These are phyloP conservation scores for Penicillium sp. DNA, from an alignment of 2,329 filamentous ascomycete genomes.

Conservation along the genomic window DNA sequence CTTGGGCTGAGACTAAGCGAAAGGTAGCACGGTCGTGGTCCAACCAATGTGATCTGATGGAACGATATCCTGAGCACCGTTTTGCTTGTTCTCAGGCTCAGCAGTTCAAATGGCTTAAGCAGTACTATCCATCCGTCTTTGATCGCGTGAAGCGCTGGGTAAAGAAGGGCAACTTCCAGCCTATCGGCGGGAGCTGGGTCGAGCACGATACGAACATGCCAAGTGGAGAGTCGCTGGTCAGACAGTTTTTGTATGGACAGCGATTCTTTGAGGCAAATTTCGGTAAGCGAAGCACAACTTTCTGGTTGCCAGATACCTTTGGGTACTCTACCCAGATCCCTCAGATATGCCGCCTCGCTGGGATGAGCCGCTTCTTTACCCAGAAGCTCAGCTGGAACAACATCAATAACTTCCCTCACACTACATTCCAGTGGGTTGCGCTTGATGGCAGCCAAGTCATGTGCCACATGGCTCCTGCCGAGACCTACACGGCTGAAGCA, in stretches of 20 bases:
- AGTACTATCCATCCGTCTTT: conserved; percentile 82
- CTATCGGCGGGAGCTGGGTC: conserved; percentile 96
- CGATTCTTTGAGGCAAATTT: conserved; percentile 93
- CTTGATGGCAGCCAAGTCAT: conserved; percentile 95
- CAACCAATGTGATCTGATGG: conserved; percentile 93
- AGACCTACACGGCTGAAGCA: conserved; percentile 93
- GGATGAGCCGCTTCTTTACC: conserved; percentile 94
- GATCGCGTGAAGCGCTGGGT: conserved; percentile 90
- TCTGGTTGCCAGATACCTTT: conserved; percentile 98
- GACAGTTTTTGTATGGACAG: conserved; percentile 94
- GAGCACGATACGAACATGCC: conserved; percentile 98
- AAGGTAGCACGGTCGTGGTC: conserved; percentile 96
- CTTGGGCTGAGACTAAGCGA: conserved; percentile 94
- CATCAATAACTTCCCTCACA: conserved; percentile 98
- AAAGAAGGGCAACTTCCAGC: conserved; percentile 85
- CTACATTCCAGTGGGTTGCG: conserved; percentile 97
- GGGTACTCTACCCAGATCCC: conserved; percentile 95
- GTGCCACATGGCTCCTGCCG: conserved; percentile 93
- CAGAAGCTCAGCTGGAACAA: conserved; percentile 99
- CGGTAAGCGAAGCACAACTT: conserved; percentile 81
- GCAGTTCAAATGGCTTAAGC: conserved; percentile 96
- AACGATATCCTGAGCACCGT: conserved; percentile 87
- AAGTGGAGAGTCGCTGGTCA: conserved; percentile 86
- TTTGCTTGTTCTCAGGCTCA: conserved; percentile 94
- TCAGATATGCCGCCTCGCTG: conserved; percentile 88